Evolutionary conservation across 2,329 filamentous ascomycete species (phyloP).

Genomic region (Fusarium brevicatenulatum): DNA sequence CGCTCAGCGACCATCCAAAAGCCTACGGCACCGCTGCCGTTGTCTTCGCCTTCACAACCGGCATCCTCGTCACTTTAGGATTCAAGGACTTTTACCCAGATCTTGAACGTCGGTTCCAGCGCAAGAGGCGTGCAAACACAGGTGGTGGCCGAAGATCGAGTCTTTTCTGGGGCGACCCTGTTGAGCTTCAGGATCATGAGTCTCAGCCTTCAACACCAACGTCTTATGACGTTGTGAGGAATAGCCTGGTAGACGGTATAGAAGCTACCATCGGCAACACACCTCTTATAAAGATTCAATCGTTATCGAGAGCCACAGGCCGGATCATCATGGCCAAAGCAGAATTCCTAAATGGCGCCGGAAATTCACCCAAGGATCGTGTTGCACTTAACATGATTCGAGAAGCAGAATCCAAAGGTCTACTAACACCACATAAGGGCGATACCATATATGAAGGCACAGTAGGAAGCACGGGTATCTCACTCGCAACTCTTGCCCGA

Average conservation of each 20-base stretch:
- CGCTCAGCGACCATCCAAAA: constrained; percentile 68
- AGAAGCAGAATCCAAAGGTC: constrained; percentile 79
- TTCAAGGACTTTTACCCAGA: constrained; percentile 85
- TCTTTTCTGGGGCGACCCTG: constrained; percentile 58
- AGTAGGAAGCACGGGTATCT: constrained; percentile 95
- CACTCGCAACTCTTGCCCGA: constrained; percentile 86
- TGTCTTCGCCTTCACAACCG: constrained; percentile 78
- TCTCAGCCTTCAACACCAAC: constrained; percentile 40
- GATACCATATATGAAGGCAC: constrained; percentile 99
- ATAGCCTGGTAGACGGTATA: constrained; percentile 75
- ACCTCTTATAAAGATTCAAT: constrained; percentile 85
- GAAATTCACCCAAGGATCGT: constrained; percentile 92
- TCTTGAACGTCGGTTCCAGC: constrained; percentile 72
- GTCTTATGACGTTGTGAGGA: constrained; percentile 45
- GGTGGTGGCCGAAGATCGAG: constrained; percentile 52
- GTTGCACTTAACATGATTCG: constrained; percentile 92
- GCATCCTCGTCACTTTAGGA: constrained; percentile 78
- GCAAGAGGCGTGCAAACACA: constrained; percentile 47
- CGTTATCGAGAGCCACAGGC: constrained; percentile 85
- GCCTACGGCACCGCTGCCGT: constrained; percentile 74
- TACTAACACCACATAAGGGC: constrained; percentile 80
- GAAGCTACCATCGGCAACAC: constrained; percentile 95
- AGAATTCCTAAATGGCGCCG: constrained; percentile 95
- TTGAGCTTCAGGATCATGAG: constrained; percentile 68
- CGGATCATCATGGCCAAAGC: constrained; percentile 93